Evolutionary conservation across 345 rosid species (phyloP).

Genomic region (Moringa oleifera): DNA sequence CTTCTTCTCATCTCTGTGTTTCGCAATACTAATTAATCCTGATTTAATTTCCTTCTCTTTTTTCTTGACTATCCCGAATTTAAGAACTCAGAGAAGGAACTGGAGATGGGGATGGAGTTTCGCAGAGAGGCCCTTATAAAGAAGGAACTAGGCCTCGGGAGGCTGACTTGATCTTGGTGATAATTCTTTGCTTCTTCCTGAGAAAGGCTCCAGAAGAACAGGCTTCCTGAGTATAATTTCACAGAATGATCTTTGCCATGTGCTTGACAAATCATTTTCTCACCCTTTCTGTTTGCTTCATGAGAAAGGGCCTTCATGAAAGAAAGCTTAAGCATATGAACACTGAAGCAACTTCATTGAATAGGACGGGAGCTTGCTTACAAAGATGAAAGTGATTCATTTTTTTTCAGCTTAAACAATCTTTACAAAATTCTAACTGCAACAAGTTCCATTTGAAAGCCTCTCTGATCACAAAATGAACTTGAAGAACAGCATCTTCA

Average conservation of each 20-base stretch:
- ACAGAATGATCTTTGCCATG: too few species aligned
- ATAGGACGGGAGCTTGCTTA: conserved; percentile 14
- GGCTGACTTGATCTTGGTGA: conserved; percentile 16
- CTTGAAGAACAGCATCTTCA: too few species aligned
- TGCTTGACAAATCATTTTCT: too few species aligned
- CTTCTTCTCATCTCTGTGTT: conserved; percentile 11
- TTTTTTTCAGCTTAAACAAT: background rate
- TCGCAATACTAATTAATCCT: background rate
- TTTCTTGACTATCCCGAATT: background rate
- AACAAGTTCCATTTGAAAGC: too few species aligned
- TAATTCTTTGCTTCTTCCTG: conserved; percentile 23
- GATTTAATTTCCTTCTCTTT: conserved; percentile 10
- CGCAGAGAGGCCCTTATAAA: too few species aligned
- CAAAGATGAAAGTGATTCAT: conserved; percentile 2
- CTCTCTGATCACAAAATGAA: too few species aligned
- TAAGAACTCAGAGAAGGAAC: background rate
- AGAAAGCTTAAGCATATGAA: too few species aligned
- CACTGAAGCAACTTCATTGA: background rate
- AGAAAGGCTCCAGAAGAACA: background rate
- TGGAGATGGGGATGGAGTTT: background rate
- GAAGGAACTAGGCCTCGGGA: too few species aligned
- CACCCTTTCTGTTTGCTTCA: too few species aligned
- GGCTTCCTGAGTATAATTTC: too few species aligned
- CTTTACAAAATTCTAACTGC: too few species aligned
- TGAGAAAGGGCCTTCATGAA: too few species aligned